These are phyloP conservation scores for Lactarius pseudohatsudake DNA, from an alignment of 768 basidiomycete species.

Conservation along the genomic window DNA sequence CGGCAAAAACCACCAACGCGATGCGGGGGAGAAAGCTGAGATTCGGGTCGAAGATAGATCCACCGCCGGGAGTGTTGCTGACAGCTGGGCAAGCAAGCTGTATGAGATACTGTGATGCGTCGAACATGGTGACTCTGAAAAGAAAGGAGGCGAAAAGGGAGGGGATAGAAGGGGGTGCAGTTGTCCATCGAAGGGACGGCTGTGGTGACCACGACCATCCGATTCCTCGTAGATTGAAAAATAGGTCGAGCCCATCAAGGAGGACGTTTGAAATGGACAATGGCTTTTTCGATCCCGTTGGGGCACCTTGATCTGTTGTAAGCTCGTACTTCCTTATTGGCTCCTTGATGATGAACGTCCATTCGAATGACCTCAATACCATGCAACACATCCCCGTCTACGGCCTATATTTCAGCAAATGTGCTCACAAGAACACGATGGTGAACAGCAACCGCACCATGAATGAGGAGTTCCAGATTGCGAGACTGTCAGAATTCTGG, in stretches of 20 bases:
- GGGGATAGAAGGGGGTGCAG: neutral
- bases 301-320: too few relatives aligned
- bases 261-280: neutral
- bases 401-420: neutral
- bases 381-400: slow-evolving; percentile 6
- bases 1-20: neutral
- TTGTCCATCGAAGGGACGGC: neutral
- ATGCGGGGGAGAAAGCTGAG: neutral
- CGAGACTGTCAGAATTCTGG: neutral
- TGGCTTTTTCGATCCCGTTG: neutral
- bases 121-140: slow-evolving; percentile 5
- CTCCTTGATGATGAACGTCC: neutral
- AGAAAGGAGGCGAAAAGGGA: neutral
- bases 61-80: neutral
- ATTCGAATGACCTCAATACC: neutral
- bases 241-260: slow-evolving; percentile 19
- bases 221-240: slow-evolving; percentile 14
- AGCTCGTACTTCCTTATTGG: neutral
- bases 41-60: slow-evolving; percentile 5
- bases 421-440: neutral
- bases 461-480: slow-evolving; percentile 1
- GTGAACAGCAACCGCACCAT: slow-evolving; percentile 1
- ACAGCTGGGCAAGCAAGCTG: slow-evolving; percentile 9
- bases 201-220: slow-evolving; percentile 13
- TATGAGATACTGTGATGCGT: slow-evolving; percentile 5